Base-by-base conservation (phyloP, 352 stramenopile species). In the Phytopythium boreale region DNA sequence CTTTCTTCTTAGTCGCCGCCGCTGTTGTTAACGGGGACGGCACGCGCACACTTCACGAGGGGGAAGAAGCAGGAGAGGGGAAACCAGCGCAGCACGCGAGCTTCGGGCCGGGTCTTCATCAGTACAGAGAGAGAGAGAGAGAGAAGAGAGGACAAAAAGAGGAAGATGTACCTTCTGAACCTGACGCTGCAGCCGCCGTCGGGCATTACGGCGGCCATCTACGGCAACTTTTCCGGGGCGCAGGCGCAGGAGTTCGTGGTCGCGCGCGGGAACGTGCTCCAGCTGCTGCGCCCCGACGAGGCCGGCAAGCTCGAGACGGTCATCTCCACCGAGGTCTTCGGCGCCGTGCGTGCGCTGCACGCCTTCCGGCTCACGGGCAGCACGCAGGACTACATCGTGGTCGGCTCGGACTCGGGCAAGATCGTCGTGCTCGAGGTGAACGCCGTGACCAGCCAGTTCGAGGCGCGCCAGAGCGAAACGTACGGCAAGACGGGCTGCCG, bases 401-500 rank as follows among this genome's bases (percentile, higher is more conserved):
- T 99, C 8, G 96, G 91, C 11, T 97, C 93, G 17, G 98, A 99
- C 81, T 91, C 92, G 20, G 98, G 98, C 55, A 97, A 97, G 71
- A 82, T 99, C 56, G 88, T 96, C 8, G 89, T 99, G 34, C 64
- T 99, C 20, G 92, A 99, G 62, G 98, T 98, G 61, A 89, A 98
- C 67, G 67, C 76, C 12, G 71, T 74, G 20, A 71, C 70, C 29
- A 89, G 80, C 62, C 76, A 89, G 67, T 96, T 96, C 56, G 79
- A 89, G 64, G 77, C 82, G 47, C 80, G 97, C 44, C 96, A 98
- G 77, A 94, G 78, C 57, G 95, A 99, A 80, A 98, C 94, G 6
- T 99, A 97, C 70, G 97, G 97, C 56, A 99, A 99, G 78, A 98
- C 92, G 0, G 97, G 97, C 22, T 98, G 94, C 67, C 88, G 98